Evolutionary conservation across 176 grass and related monocot genomes (phyloP), one percentile per base, ranked within the genome.

Genomic region (Cocos nucifera): DNA sequence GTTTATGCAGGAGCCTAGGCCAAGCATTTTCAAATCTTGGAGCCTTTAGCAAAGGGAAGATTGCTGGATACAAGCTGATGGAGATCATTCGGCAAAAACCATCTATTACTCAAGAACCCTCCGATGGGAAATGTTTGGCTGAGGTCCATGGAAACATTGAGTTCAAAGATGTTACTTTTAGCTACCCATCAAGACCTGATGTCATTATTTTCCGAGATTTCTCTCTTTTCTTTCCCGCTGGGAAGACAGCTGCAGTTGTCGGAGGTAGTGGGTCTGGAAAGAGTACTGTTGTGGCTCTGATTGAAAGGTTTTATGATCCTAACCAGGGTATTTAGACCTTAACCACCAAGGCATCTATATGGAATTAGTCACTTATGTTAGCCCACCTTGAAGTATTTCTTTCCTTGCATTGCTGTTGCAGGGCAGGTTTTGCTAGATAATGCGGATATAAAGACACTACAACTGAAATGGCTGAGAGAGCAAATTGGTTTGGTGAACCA

Each of bases 251-350:
- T 67, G 93, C 88, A 0, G 87, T 98, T 57, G 93, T 98, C 69
- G 93, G 93, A 83, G 87, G 88, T 62, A 98, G 93, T 83, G 93
- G 93, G 6, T 98, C 93, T 44, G 93, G 93, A 58, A 98, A 98
- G 73, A 98, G 88, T 57, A 98, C 93, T 19, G 88, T 98, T 73
- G 84, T 98, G 44, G 76, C 93, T 67, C 65, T 98, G 66, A 98
- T 98, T 67, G 93, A 98, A 92, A 82, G 93, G 50, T 98, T 98
- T 67, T 98, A 98, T 79, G 93, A 98, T 89, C 93, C 93, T 75
- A 98, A 89, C 75, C 84, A 98, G 75, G 93, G 91, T 90, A 75
- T 44, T 44, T 44, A 0, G 35, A 44, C 10, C 35, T 44, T 44
- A 44, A 44, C 5, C 28, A 14, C 35, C 35, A 44, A 39, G 35